These are phyloP conservation scores for Vaccinium vitisidaea DNA, from an alignment of 148 eudicot species.

Conservation along the genomic window DNA sequence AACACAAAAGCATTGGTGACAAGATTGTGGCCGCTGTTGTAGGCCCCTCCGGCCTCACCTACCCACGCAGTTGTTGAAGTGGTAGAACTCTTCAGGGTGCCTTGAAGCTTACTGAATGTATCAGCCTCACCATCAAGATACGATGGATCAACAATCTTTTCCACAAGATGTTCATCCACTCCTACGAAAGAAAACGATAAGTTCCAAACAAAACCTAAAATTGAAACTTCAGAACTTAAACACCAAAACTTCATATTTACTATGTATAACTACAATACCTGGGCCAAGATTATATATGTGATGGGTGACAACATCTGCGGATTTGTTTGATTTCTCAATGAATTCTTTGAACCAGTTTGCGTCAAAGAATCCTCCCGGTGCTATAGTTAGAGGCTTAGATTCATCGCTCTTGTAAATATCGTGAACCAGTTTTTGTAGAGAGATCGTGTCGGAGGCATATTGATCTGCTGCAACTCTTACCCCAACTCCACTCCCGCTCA, in stretches of 20 bases:
- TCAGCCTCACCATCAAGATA: constrained; percentile 59
- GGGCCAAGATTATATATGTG: constrained; percentile 93
- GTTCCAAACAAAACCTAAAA: neutral
- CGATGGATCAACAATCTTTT: constrained; percentile 67
- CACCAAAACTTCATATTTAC: neutral
- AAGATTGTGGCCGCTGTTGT: constrained; percentile 74
- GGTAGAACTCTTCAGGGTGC: constrained; percentile 39
- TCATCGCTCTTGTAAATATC: constrained; percentile 44
- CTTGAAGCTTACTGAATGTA: constrained; percentile 52
- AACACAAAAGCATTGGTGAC: constrained; percentile 76
- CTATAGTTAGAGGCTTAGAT: constrained; percentile 51
- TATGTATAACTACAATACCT: constrained; percentile 37
- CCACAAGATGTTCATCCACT: constrained; percentile 63
- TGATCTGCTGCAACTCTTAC: constrained; percentile 62
- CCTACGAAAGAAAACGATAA: constrained; percentile 32
- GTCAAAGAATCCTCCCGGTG: constrained; percentile 90
- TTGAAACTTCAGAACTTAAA: neutral
- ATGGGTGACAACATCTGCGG: constrained; percentile 64
- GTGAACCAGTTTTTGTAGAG: constrained; percentile 43
- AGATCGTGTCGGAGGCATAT: constrained; percentile 54
- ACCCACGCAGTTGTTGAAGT: constrained; percentile 73
- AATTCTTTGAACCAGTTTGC: constrained; percentile 60
- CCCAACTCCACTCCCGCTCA: constrained; percentile 79
- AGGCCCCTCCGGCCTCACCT: constrained; percentile 93
- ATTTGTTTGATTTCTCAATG: constrained; percentile 39